phyloP scores from a whole-genome alignment of 2,329 filamentous ascomycete species.

The Chaetomiaceae sp. region DNA sequence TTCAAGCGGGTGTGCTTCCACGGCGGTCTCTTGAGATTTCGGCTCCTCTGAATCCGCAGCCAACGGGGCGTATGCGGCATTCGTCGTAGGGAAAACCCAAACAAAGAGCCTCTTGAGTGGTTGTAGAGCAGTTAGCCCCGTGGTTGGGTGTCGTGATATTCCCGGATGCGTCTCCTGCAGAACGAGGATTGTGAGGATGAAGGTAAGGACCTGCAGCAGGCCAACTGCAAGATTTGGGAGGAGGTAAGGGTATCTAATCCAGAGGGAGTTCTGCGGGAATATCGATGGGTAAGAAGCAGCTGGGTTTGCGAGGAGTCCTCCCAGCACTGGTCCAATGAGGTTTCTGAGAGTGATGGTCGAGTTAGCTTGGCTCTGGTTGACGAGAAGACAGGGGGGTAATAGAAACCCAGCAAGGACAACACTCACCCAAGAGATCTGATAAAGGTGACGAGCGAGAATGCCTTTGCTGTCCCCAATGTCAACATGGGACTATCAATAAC shows the following conservation, averaged over 20 bases:
- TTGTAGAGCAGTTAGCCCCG: not conserved
- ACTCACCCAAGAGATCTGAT: slow-evolving; percentile 15
- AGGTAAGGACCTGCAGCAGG: slow-evolving; percentile 7
- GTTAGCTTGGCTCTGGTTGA: not conserved
- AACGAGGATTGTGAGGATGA: slow-evolving; percentile 3
- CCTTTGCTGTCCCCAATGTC: not conserved
- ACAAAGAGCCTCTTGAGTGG: not conserved
- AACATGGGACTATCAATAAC: too few species aligned
- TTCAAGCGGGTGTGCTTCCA: not conserved
- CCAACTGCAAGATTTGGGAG: slow-evolving; percentile 11
- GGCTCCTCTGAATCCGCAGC: not conserved
- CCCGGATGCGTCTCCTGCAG: slow-evolving; percentile 8
- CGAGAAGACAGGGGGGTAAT: not conserved
- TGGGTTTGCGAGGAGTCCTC: slow-evolving; percentile 14
- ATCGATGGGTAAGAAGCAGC: slow-evolving; percentile 2
- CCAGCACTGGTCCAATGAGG: slow-evolving; percentile 13
- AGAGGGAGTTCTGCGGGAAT: slow-evolving; percentile 6
- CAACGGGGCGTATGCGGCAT: not conserved
- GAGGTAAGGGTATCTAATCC: slow-evolving; percentile 4
- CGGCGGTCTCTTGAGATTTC: not conserved
- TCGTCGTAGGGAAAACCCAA: not conserved
- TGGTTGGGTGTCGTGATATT: not conserved
- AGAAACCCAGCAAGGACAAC: not conserved
- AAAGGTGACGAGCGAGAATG: slow-evolving; percentile 13
- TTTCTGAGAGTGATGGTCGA: not conserved